These are phyloP conservation scores for Cladosporium sp. DNA, from an alignment of 2,329 filamentous ascomycete genomes.

Conservation along the genomic window DNA sequence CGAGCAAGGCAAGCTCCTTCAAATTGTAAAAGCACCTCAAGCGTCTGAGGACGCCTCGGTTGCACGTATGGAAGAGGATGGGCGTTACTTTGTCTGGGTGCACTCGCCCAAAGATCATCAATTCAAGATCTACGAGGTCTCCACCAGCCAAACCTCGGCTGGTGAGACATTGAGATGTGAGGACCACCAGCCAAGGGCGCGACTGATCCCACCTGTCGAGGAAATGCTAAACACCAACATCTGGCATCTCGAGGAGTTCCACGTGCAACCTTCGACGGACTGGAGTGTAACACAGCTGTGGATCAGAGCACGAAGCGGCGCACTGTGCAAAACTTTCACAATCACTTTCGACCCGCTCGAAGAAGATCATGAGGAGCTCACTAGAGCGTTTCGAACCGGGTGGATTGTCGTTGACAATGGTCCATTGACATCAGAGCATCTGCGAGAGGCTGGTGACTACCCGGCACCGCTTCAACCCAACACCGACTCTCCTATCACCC, in stretches of 20 bases:
- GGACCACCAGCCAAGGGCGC: constrained; percentile 53
- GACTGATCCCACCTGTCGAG: constrained; percentile 60
- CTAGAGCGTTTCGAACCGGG: constrained; percentile 60
- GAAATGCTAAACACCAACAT: constrained; percentile 48
- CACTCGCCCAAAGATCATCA: constrained; percentile 86
- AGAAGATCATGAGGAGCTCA: constrained; percentile 51
- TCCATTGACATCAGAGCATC: constrained; percentile 36
- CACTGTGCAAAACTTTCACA: constrained; percentile 61
- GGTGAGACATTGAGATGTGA: constrained; percentile 17
- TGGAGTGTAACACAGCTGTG: constrained; percentile 43
- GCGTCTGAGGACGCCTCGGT: constrained; percentile 40
- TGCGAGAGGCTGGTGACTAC: constrained; percentile 36
- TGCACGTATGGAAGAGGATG: constrained; percentile 15
- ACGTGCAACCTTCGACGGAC: constrained; percentile 35
- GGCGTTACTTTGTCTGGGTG: constrained; percentile 63
- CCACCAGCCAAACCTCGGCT: constrained; percentile 4
- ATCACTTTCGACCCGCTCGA: constrained; percentile 67
- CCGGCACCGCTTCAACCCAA: constrained; percentile 32
- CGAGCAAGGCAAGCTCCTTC: constrained; percentile 70
- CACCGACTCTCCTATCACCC: constrained; percentile 23
- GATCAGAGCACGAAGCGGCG: constrained; percentile 52
- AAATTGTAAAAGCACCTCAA: constrained; percentile 61
- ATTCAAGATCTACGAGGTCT: constrained; percentile 92
- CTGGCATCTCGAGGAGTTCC: constrained; percentile 48
- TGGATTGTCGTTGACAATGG: constrained; percentile 45